A percentile compares a stretch with the other conserved stretches of the same genome.
phyloP scores from a whole-genome alignment of 139 green algal species.

The Haematococcus sp. region DNA sequence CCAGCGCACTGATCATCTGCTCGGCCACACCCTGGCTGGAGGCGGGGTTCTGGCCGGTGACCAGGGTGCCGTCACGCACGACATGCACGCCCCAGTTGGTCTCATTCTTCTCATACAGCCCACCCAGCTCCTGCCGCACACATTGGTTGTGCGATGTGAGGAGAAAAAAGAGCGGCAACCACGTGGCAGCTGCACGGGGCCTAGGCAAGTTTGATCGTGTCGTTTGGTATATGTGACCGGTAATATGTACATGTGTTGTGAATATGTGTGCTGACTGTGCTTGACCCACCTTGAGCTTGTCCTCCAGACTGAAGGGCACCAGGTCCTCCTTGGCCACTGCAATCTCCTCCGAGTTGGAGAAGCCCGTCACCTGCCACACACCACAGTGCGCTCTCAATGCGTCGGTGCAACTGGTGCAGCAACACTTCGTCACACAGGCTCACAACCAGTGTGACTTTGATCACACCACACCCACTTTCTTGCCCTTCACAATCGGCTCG shows the following conservation, averaged over 20 bases:
- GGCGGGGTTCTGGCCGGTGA: conserved; percentile 35
- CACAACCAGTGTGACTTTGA: too few species aligned
- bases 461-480: too few species aligned
- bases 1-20: conserved; percentile 25
- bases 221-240: not conserved
- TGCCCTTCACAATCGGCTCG: conserved; percentile 22
- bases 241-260: not conserved
- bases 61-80: conserved; percentile 11
- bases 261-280: not conserved
- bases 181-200: too few species aligned
- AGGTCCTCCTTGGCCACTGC: conserved; percentile 34
- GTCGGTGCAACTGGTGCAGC: too few species aligned
- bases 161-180: not conserved
- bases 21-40: conserved; percentile 1
- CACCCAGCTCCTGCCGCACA: conserved; percentile 3
- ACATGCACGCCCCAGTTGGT: conserved; percentile 8
- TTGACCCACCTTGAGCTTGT: conserved; percentile 29
- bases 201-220: not conserved
- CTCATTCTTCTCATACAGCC: not conserved
- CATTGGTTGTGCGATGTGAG: not conserved
- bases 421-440: too few species aligned
- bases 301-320: conserved; percentile 40
- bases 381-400: too few species aligned
- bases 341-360: conserved; percentile 39
- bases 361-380: conserved; percentile 30